Evolutionary conservation across 2,329 filamentous ascomycete species (phyloP).

Genomic region (Paramyrothecium roridum): DNA sequence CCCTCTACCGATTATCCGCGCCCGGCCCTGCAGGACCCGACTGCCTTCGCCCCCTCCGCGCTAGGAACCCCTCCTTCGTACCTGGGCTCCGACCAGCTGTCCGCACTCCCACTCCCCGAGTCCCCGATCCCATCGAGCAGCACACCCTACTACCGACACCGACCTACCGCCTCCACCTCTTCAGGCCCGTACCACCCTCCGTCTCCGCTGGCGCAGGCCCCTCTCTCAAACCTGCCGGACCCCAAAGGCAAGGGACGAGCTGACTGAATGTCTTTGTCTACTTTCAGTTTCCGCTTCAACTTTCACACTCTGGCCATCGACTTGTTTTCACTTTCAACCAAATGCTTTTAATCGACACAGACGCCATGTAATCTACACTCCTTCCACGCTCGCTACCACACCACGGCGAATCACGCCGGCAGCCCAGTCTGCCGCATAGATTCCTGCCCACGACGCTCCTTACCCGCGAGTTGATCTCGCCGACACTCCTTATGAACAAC

Average conservation of each 20-base stretch:
- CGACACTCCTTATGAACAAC: constrained; percentile 23
- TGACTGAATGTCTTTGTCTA: constrained; percentile 20
- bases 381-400: constrained; percentile 31
- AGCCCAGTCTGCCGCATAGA: not conserved
- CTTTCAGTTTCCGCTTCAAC: constrained; percentile 7
- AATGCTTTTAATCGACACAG: constrained; percentile 25
- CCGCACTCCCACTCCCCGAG: constrained; percentile 43
- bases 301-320: constrained; percentile 11
- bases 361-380: constrained; percentile 33
- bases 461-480: constrained; percentile 25
- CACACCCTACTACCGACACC: constrained; percentile 33
- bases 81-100: constrained; percentile 37
- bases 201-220: constrained; percentile 29
- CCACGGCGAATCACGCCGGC: constrained; percentile 4
- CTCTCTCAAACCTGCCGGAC: constrained; percentile 23
- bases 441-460: constrained; percentile 15
- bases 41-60: constrained; percentile 30
- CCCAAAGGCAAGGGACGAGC: constrained; percentile 32
- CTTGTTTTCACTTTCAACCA: constrained; percentile 11
- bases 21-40: constrained; percentile 40
- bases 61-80: constrained; percentile 41
- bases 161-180: constrained; percentile 31
- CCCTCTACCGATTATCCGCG: constrained; percentile 35
- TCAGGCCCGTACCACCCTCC: constrained; percentile 27
- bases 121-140: constrained; percentile 35